Conservation (phyloP, 495 filamentous ascomycete genomes). For the Aspergillus ostianus region DNA sequence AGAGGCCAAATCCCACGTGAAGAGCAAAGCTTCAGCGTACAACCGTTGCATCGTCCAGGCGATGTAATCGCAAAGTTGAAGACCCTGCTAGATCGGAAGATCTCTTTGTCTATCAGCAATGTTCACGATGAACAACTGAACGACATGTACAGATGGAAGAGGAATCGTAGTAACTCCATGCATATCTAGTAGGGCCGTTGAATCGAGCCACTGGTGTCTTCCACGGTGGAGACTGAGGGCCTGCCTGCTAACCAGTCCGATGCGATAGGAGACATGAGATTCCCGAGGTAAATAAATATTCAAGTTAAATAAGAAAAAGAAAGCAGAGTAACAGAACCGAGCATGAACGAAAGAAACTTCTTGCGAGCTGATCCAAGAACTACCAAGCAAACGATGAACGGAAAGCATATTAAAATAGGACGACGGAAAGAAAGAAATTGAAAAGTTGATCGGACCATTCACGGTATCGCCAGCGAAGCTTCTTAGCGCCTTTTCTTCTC, state of each 20-base stretch:
- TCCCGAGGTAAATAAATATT: not conserved
- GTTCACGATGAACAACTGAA: no score
- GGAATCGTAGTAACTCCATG: no score
- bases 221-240: not conserved
- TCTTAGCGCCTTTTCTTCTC: conserved; percentile 7
- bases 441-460: not conserved
- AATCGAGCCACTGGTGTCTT: no score
- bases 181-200: no score
- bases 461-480: not conserved
- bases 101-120: no score
- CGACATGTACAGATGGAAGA: no score
- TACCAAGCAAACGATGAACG: not conserved
- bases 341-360: not conserved
- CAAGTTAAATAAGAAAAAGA: not conserved
- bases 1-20: not conserved
- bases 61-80: no score
- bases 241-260: not conserved
- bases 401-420: not conserved
- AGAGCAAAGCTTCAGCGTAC: not conserved
- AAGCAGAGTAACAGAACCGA: no score
- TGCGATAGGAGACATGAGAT: no score
- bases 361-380: not conserved
- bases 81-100: no score
- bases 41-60: not conserved
- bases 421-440: not conserved